phyloP scores from a whole-genome alignment of 306 rosid genomes.

The Spatholobus suberectus region DNA sequence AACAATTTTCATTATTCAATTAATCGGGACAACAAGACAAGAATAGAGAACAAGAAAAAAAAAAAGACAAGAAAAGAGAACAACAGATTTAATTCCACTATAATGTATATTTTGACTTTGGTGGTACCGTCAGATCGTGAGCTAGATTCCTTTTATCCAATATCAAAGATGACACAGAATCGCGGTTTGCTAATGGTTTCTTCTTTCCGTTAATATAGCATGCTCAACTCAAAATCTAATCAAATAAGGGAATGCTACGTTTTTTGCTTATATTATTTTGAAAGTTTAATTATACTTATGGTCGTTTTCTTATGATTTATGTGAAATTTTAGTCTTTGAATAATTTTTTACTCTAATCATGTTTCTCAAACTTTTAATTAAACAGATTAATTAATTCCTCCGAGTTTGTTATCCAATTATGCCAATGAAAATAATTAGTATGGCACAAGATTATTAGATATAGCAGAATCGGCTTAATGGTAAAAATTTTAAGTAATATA shows the following conservation, averaged over 20 bases:
- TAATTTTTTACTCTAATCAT: neutral
- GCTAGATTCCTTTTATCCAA: neutral
- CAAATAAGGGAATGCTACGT: neutral
- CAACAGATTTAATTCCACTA: neutral
- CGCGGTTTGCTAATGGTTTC: neutral
- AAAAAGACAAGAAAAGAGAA: neutral
- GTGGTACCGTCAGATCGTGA: neutral
- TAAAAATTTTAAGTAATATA: too few relatives aligned
- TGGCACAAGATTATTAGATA: too few relatives aligned
- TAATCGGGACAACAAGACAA: neutral
- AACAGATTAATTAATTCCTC: neutral
- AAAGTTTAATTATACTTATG: neutral
- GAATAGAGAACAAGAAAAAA: neutral
- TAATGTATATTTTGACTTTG: neutral
- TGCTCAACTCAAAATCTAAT: constrained; percentile 2
- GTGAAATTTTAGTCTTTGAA: neutral
- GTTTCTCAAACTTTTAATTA: neutral
- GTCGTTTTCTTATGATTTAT: neutral
- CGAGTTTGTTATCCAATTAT: neutral
- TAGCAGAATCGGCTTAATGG: too few relatives aligned
- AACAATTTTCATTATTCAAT: neutral
- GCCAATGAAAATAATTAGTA: neutral
- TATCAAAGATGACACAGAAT: neutral
- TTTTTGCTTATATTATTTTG: neutral
- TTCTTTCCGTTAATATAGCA: constrained; percentile 7